phyloP scores from a whole-genome alignment of 805 yeast genomes.

The Lipomyces orientalis region DNA sequence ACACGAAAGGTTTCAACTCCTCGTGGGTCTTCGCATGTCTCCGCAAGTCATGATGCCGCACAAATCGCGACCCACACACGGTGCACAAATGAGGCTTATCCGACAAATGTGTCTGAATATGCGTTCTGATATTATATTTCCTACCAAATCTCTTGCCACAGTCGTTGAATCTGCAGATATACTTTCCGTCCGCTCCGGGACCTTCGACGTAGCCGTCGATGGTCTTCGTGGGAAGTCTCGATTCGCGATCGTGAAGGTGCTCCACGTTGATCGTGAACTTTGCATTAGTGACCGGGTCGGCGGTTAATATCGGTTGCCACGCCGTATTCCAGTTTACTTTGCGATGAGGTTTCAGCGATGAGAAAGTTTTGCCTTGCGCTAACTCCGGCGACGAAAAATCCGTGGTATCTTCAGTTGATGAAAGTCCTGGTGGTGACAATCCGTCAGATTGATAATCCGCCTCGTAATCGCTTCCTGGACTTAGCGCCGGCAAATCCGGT shows the following conservation, averaged over 20 bases:
- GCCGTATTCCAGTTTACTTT: slow-evolving; percentile 19
- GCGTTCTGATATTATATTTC: slow-evolving; percentile 90
- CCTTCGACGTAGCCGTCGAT: slow-evolving; percentile 32
- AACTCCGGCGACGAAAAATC: slow-evolving; percentile 36
- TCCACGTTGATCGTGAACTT: slow-evolving; percentile 16
- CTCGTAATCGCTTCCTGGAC: slow-evolving; percentile 31
- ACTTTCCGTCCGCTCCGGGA: slow-evolving; percentile 65
- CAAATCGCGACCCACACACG: slow-evolving; percentile 81
- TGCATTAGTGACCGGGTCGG: slow-evolving; percentile 33
- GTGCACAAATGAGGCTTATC: slow-evolving; percentile 90
- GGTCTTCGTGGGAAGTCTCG: slow-evolving; percentile 17
- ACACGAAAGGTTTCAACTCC: slow-evolving; percentile 66
- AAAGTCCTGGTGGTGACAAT: slow-evolving; percentile 31
- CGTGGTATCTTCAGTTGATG: slow-evolving; percentile 27
- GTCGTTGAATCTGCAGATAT: slow-evolving; percentile 71
- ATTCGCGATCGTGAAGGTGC: slow-evolving; percentile 10
- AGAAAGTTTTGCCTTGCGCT: slow-evolving; percentile 11
- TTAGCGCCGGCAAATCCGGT: neutral
- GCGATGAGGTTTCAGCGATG: slow-evolving; percentile 5
- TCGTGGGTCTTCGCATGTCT: slow-evolving; percentile 89
- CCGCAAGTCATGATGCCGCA: slow-evolving; percentile 90
- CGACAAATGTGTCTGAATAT: slow-evolving; percentile 93
- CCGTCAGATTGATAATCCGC: slow-evolving; percentile 32
- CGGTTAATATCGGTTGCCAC: slow-evolving; percentile 35
- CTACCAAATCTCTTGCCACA: slow-evolving; percentile 88